Evolutionary conservation across 176 grass and related monocot genomes (phyloP).

Genomic region (Oryza glaberrima): DNA sequence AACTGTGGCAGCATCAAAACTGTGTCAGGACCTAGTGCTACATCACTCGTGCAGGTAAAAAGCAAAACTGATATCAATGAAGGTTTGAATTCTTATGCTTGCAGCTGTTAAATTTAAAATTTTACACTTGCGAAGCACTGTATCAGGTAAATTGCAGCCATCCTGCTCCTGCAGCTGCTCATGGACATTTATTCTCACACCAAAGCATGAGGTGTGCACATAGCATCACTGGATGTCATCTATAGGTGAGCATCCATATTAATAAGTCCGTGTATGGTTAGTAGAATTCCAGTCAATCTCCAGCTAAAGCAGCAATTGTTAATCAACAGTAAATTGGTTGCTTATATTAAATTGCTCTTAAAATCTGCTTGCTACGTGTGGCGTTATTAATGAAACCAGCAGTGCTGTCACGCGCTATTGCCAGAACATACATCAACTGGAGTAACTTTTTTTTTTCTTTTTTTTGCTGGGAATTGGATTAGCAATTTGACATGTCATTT

Average conservation of each 20-base stretch:
- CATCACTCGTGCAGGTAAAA: neutral
- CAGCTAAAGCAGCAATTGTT: conserved; percentile 42
- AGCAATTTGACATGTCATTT: conserved; percentile 3
- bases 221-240: conserved; percentile 18
- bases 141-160: neutral
- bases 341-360: conserved; percentile 36
- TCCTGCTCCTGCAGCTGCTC: conserved; percentile 16
- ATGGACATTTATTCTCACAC: conserved; percentile 6
- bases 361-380: conserved; percentile 24
- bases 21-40: neutral
- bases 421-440: neutral
- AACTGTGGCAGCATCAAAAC: neutral
- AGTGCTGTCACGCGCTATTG: conserved; percentile 6
- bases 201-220: conserved; percentile 28
- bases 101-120: neutral
- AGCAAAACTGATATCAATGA: neutral
- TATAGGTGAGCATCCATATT: conserved; percentile 38
- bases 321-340: conserved; percentile 29
- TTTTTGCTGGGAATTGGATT: neutral
- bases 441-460: neutral
- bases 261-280: neutral
- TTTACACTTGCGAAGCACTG: neutral
- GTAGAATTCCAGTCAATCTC: conserved; percentile 37
- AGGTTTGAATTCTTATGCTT: neutral
- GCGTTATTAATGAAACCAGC: conserved; percentile 26